phyloP scores from a whole-genome alignment of 2,329 filamentous ascomycete species.

The Colletotrichum incanum region DNA sequence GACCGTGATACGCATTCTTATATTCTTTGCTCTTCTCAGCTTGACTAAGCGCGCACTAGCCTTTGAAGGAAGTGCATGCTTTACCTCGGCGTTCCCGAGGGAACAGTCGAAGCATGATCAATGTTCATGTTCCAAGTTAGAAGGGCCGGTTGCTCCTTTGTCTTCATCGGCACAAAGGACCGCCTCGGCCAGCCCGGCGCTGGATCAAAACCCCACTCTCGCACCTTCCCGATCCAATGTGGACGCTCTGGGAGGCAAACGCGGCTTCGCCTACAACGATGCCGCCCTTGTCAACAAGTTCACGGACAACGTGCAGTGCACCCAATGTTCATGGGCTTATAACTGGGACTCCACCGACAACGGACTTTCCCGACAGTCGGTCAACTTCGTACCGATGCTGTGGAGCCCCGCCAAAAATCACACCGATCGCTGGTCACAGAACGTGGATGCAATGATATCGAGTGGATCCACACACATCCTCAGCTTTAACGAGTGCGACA shows the following conservation, averaged over 20 bases:
- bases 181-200: not conserved
- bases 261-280: constrained; percentile 78
- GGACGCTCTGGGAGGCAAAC: constrained; percentile 61
- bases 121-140: not conserved
- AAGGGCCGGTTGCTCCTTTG: not conserved
- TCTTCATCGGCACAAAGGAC: not conserved
- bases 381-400: constrained; percentile 78
- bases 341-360: constrained; percentile 73
- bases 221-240: not conserved
- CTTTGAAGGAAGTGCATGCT: not conserved
- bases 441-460: constrained; percentile 66
- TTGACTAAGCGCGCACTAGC: not conserved
- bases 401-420: constrained; percentile 66
- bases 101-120: not conserved
- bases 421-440: constrained; percentile 63
- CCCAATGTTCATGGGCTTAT: constrained; percentile 72
- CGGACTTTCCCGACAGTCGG: constrained; percentile 55
- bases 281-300: constrained; percentile 67
- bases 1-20: not conserved
- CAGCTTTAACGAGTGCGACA: constrained; percentile 81
- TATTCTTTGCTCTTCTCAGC: not conserved
- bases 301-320: not conserved
- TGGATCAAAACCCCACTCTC: not conserved
- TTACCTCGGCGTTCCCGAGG: not conserved
- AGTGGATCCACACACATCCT: constrained; percentile 71